A percentile compares a stretch with the other conserved stretches of the same genome.
These are phyloP conservation scores for Neurospora intermedia DNA, from an alignment of 495 filamentous ascomycete species.

Conservation along the genomic window DNA sequence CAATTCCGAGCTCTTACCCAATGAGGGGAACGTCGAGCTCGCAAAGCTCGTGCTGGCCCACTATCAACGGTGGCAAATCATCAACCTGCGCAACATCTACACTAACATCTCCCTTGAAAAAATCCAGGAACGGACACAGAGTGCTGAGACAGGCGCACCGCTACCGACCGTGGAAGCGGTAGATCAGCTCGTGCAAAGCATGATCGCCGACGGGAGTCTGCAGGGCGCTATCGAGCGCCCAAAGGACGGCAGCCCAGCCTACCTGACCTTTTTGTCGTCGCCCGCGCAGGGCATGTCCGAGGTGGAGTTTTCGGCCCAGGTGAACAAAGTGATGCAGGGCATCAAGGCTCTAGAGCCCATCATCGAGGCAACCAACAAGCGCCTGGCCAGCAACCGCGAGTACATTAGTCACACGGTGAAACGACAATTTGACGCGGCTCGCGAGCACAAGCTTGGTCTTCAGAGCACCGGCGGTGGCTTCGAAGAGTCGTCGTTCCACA, in stretches of 20 bases:
- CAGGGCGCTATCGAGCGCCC: constrained; percentile 42
- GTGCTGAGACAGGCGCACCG: constrained; percentile 33
- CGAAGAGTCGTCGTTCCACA: background rate
- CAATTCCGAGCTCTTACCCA: constrained; percentile 46
- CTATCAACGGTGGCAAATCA: constrained; percentile 41
- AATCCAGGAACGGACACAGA: constrained; percentile 36
- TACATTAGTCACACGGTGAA: constrained; percentile 41
- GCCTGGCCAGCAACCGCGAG: constrained; percentile 48
- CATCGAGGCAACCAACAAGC: constrained; percentile 39
- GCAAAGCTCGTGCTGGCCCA: constrained; percentile 36
- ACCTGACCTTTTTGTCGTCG: constrained; percentile 27
- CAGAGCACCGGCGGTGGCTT: background rate
- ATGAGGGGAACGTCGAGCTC: constrained; percentile 40
- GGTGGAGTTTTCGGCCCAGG: constrained; percentile 30
- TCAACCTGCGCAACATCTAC: constrained; percentile 34
- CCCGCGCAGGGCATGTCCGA: constrained; percentile 30
- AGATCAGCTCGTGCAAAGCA: constrained; percentile 37
- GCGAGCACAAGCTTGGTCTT: background rate
- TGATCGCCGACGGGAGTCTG: constrained; percentile 48
- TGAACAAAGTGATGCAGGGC: constrained; percentile 30
- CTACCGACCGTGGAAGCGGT: constrained; percentile 41
- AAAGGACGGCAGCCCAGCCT: constrained; percentile 22
- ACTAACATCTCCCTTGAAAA: constrained; percentile 42
- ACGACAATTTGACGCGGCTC: constrained; percentile 18
- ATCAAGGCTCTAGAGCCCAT: constrained; percentile 33